Evolutionary conservation across 768 basidiomycete species (phyloP).

Genomic region (Boletus insuetus): DNA sequence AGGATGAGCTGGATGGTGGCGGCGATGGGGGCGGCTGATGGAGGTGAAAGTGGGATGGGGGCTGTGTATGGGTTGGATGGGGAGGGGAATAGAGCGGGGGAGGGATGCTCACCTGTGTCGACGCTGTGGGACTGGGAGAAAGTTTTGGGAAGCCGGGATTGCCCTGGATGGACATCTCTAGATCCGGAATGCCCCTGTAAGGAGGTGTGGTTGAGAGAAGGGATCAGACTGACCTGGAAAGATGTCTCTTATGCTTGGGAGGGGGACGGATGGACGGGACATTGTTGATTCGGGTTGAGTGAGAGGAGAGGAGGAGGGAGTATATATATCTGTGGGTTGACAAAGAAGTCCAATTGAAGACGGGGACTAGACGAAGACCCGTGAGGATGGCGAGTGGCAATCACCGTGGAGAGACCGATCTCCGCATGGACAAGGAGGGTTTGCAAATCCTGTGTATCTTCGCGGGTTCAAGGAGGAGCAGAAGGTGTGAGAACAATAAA

Average conservation of each 20-base stretch:
- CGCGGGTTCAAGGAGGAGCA: constrained; percentile 8
- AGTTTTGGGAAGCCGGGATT: not conserved
- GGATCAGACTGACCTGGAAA: constrained; percentile 44
- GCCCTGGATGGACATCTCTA: constrained; percentile 24
- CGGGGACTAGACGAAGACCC: constrained; percentile 23
- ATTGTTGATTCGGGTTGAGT: constrained; percentile 1
- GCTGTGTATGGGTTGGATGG: not conserved
- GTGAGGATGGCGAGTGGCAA: constrained; percentile 26
- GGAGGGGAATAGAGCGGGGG: constrained; percentile 8
- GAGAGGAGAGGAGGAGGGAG: not conserved
- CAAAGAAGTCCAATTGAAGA: not conserved
- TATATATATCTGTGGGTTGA: constrained; percentile 13
- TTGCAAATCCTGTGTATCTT: constrained; percentile 24
- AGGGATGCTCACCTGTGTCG: constrained; percentile 4
- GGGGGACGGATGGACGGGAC: constrained; percentile 29
- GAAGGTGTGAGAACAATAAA: not conserved
- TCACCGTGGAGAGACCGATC: constrained; percentile 25
- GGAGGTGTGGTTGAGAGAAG: not conserved
- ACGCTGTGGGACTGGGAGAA: not conserved
- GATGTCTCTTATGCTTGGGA: constrained; percentile 55
- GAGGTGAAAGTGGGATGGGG: constrained; percentile 4
- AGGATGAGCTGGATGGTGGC: constrained; percentile 28
- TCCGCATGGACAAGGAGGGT: constrained; percentile 8
- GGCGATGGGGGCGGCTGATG: constrained; percentile 20
- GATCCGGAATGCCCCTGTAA: constrained; percentile 7